Percentiles rank a stretch among this genome's conserved stretches.
phyloP scores from a whole-genome alignment of 1,139 yeast species.

The Kurtzmaniella quercitrusa region DNA sequence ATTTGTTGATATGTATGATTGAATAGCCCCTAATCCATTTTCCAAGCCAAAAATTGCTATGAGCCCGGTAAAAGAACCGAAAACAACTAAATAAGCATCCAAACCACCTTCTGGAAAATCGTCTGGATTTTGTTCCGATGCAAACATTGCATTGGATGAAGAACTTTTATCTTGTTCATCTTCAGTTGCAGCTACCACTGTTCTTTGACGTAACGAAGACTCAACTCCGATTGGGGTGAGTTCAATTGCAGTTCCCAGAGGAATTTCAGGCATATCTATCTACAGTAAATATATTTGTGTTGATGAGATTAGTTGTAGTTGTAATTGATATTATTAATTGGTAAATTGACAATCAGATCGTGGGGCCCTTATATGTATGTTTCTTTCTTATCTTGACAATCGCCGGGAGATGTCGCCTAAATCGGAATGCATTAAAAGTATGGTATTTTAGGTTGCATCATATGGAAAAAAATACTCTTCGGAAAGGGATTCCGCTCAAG shows the following conservation, averaged over 20 bases:
- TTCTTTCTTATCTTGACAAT: no score
- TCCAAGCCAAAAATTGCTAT: conserved; percentile 58
- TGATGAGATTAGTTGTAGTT: no score
- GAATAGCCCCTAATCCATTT: conserved; percentile 58
- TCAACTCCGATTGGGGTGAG: neutral
- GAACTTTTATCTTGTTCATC: neutral
- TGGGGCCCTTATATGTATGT: no score
- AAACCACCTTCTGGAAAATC: conserved; percentile 63
- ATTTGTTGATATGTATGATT: conserved; percentile 50
- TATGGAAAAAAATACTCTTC: no score
- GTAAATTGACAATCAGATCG: no score
- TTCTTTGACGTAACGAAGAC: neutral
- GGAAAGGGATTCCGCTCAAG: no score
- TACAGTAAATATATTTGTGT: no score
- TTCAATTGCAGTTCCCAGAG: neutral
- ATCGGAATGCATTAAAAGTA: no score
- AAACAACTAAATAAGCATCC: conserved; percentile 53
- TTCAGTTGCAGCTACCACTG: neutral
- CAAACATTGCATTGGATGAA: conserved; percentile 15
- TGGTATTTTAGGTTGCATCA: no score
- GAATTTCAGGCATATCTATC: neutral
- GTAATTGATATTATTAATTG: no score
- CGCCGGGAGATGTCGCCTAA: no score
- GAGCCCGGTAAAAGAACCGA: conserved; percentile 59
- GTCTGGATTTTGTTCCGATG: conserved; percentile 20